phyloP scores from a whole-genome alignment of 257 asterid genomes.

The Scutellaria barbata region DNA sequence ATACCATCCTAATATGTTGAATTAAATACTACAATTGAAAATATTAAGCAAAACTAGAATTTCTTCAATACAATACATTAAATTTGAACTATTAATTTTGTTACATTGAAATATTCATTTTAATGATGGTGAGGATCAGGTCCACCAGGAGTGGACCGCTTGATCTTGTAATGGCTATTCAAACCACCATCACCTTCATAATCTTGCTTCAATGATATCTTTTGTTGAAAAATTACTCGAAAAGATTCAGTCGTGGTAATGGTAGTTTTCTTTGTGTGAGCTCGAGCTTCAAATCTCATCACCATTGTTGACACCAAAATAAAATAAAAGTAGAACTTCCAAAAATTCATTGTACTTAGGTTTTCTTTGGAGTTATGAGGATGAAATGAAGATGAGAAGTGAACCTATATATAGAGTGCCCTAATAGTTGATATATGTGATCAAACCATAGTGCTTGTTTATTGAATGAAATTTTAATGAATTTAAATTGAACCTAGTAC shows the following conservation, averaged over 20 bases:
- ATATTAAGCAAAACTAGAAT: neutral
- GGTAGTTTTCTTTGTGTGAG: neutral
- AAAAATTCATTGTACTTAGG: conserved; percentile 31
- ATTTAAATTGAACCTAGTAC: conserved; percentile 2
- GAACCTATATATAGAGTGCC: conserved; percentile 35
- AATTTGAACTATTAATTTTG: neutral
- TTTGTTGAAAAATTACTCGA: conserved; percentile 36
- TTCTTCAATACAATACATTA: neutral
- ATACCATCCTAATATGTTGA: neutral
- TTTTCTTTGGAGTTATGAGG: neutral
- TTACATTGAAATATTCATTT: neutral
- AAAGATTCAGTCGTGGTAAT: conserved; percentile 22
- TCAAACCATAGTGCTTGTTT: neutral
- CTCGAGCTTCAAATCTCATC: conserved; percentile 33
- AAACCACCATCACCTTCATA: neutral
- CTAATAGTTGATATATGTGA: neutral
- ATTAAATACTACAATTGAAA: neutral
- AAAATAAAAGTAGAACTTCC: conserved; percentile 37
- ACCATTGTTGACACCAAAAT: conserved; percentile 36
- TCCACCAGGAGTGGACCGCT: conserved; percentile 52
- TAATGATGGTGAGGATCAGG: conserved; percentile 62
- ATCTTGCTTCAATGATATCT: conserved; percentile 31
- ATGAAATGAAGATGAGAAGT: conserved; percentile 14
- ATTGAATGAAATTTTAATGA: neutral
- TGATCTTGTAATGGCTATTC: conserved; percentile 29